These are phyloP conservation scores for Cyclotella distinguenda DNA, from an alignment of 108 stramenopile genomes.

Conservation along the genomic window DNA sequence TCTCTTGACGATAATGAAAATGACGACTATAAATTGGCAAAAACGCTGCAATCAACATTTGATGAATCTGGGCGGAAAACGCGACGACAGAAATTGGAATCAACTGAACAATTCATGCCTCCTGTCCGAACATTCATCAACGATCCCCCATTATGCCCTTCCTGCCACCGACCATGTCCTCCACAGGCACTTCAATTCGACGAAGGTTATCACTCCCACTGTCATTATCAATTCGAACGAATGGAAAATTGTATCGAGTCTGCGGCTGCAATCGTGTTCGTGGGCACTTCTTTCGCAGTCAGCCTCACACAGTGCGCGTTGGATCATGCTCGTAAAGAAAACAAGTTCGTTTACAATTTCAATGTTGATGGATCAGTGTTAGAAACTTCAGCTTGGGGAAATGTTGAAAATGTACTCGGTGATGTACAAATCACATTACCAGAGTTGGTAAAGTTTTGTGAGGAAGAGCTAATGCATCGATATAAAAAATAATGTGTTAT, in stretches of 20 bases:
- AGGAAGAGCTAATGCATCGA: constrained; percentile 2
- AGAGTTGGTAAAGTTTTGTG: constrained; percentile 11
- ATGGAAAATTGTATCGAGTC: constrained; percentile 64
- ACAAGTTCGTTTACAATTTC: constrained; percentile 60
- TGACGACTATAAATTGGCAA: background rate
- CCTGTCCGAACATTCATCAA: constrained; percentile 10
- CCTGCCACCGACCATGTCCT: constrained; percentile 44
- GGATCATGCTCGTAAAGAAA: constrained; percentile 50
- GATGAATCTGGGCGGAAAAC: background rate
- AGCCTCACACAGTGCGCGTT: constrained; percentile 61
- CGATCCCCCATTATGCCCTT: constrained; percentile 56
- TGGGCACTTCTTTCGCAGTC: constrained; percentile 67
- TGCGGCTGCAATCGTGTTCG: constrained; percentile 59
- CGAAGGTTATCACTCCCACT: constrained; percentile 76
- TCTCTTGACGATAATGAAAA: background rate
- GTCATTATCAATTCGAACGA: constrained; percentile 64
- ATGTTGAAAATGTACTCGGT: constrained; percentile 62
- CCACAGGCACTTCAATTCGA: constrained; percentile 76
- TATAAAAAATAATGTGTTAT: background rate
- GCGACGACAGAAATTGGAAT: background rate
- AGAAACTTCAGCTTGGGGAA: constrained; percentile 44
- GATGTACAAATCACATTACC: constrained; percentile 47
- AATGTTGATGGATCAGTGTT: constrained; percentile 43
- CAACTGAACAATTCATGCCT: background rate
- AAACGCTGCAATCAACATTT: background rate